A percentile compares a stretch with the other conserved stretches of the same genome.
phyloP scores from a whole-genome alignment of 2,329 filamentous ascomycete species.

The Calonectria pauciramosa region DNA sequence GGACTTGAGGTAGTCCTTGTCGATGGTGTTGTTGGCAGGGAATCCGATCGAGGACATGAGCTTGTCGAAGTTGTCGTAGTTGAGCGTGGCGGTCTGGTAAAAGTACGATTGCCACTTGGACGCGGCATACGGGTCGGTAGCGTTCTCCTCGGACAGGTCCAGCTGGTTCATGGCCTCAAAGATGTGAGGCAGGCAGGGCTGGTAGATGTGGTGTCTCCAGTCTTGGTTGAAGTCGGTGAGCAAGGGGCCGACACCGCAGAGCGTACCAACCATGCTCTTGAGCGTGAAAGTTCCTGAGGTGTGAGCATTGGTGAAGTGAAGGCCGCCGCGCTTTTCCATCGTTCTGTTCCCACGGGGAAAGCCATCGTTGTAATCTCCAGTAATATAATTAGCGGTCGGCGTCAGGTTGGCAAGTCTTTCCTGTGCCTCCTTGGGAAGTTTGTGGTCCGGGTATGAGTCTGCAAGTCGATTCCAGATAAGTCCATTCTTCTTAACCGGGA shows the following conservation, averaged over 20 bases:
- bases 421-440: background rate
- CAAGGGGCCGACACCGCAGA: conserved; percentile 56
- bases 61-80: background rate
- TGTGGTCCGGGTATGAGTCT: background rate
- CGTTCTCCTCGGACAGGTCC: background rate
- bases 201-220: conserved; percentile 54
- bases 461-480: background rate
- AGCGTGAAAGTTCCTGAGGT: background rate
- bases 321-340: background rate
- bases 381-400: background rate
- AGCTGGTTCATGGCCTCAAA: conserved; percentile 31
- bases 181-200: conserved; percentile 57
- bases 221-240: conserved; percentile 57
- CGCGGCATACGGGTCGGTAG: background rate
- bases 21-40: background rate
- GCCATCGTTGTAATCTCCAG: background rate
- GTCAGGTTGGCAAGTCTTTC: background rate
- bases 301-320: conserved; percentile 2
- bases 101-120: conserved; percentile 2
- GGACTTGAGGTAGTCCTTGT: background rate
- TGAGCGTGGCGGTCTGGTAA: background rate
- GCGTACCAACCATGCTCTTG: conserved; percentile 43
- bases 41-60: background rate
- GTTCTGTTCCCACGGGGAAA: background rate
- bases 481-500: background rate